Conservation (phyloP, 805 yeast genomes). For the Wickerhamiella brachini region DNA sequence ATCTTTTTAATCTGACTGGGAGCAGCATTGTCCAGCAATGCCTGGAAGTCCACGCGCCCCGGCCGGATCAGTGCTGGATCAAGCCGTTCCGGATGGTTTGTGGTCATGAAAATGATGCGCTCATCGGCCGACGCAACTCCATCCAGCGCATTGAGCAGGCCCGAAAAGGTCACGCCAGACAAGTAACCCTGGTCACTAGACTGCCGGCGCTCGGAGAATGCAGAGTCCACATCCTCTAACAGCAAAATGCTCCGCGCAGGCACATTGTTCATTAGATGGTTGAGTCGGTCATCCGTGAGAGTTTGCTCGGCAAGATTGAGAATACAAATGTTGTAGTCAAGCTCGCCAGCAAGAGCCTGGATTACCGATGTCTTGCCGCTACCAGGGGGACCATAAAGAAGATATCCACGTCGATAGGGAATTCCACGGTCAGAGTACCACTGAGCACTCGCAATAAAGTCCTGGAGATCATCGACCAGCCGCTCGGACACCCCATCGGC, state of each 20-base stretch:
- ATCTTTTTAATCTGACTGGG: slow-evolving; percentile 62
- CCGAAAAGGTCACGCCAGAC: slow-evolving; percentile 91
- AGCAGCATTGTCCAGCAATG: slow-evolving; percentile 75
- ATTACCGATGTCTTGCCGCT: slow-evolving; percentile 92
- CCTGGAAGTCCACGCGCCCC: slow-evolving; percentile 82
- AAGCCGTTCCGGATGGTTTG: slow-evolving; percentile 87
- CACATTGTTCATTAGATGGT: slow-evolving; percentile 90
- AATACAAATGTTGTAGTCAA: slow-evolving; percentile 91
- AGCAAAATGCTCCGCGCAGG: slow-evolving; percentile 79
- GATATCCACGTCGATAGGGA: slow-evolving; percentile 89
- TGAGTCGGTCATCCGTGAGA: slow-evolving; percentile 84
- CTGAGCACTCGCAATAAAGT: slow-evolving; percentile 62
- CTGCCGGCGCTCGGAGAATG: slow-evolving; percentile 73
- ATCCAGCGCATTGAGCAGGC: slow-evolving; percentile 82
- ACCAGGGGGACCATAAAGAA: slow-evolving; percentile 95
- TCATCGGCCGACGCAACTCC: slow-evolving; percentile 98
- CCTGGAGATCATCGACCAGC: slow-evolving; percentile 59
- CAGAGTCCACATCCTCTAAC: slow-evolving; percentile 92
- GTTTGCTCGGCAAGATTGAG: slow-evolving; percentile 82
- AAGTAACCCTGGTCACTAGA: slow-evolving; percentile 61
- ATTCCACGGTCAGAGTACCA: slow-evolving; percentile 98
- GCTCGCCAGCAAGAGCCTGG: slow-evolving; percentile 91
- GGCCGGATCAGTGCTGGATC: slow-evolving; percentile 93
- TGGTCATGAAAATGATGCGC: slow-evolving; percentile 93
- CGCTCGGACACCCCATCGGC: slow-evolving; percentile 59